A percentile compares a stretch with the other conserved stretches of the same genome.
Evolutionary conservation across 768 basidiomycete species (phyloP).

Genomic region (Termitomyces sp.): DNA sequence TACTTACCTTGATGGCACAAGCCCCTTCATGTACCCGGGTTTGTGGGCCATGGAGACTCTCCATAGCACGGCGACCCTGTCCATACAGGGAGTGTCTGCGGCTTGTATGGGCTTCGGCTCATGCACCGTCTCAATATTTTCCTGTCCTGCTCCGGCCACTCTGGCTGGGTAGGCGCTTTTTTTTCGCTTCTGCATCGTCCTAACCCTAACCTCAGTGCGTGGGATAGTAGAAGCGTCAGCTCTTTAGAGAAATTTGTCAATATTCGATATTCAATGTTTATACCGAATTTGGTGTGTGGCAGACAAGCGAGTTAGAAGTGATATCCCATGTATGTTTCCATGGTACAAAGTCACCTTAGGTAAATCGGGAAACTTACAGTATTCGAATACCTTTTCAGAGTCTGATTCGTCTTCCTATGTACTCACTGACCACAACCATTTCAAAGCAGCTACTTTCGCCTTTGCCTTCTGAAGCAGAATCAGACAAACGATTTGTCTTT

Average conservation of each 20-base stretch:
- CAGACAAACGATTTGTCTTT: neutral
- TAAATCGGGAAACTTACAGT: neutral
- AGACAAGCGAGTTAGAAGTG: too few relatives aligned
- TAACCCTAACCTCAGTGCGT: neutral
- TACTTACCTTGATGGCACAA: constrained; percentile 67
- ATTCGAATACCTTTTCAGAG: neutral
- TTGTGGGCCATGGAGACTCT: constrained; percentile 52
- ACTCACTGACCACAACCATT: neutral
- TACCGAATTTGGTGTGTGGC: too few relatives aligned
- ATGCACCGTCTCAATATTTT: constrained; percentile 66
- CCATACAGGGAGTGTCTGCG: constrained; percentile 50
- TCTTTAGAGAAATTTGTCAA: too few relatives aligned
- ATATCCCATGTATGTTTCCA: too few relatives aligned
- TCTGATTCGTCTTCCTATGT: neutral
- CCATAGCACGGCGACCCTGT: constrained; percentile 74
- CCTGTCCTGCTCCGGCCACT: constrained; percentile 53
- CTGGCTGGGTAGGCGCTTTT: constrained; percentile 41
- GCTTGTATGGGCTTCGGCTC: constrained; percentile 59
- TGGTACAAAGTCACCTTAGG: too few relatives aligned
- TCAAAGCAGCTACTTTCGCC: neutral
- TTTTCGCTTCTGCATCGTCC: neutral
- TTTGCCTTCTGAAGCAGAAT: neutral
- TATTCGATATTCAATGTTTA: too few relatives aligned
- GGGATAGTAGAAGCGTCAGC: neutral
- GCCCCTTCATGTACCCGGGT: constrained; percentile 50